phyloP scores from a whole-genome alignment of 345 rosid species.

The Iberis pinnata region DNA sequence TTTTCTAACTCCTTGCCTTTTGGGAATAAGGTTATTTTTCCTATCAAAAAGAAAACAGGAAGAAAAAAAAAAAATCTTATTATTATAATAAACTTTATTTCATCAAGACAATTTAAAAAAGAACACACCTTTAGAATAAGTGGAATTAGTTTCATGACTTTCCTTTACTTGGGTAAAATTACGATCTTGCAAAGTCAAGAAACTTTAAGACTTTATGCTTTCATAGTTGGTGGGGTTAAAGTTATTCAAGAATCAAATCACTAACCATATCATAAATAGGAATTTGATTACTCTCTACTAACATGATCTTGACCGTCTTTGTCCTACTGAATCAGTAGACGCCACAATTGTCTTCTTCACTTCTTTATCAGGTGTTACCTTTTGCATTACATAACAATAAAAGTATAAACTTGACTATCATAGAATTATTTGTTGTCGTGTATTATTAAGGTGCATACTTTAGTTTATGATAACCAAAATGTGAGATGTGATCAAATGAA shows the following conservation, averaged over 20 bases:
- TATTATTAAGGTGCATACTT: not conserved
- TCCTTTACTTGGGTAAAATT: constrained; percentile 15
- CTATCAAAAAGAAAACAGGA: constrained; percentile 14
- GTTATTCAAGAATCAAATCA: not conserved
- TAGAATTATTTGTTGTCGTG: too few relatives aligned
- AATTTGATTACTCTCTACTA: constrained; percentile 43
- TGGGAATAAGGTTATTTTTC: not conserved
- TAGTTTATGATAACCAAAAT: not conserved
- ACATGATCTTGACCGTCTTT: constrained; percentile 35
- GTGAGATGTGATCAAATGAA: not conserved
- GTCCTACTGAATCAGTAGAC: constrained; percentile 19
- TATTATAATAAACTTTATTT: not conserved
- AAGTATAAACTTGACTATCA: too few relatives aligned
- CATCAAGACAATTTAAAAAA: too few relatives aligned
- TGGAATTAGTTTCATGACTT: not conserved
- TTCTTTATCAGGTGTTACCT: constrained; percentile 27
- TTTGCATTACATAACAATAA: constrained; percentile 16
- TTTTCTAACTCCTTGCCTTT: constrained; percentile 15
- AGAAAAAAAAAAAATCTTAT: not conserved
- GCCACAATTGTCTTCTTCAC: not conserved
- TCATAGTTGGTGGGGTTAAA: not conserved
- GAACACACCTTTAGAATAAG: constrained; percentile 20
- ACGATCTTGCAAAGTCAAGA: constrained; percentile 15
- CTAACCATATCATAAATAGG: constrained; percentile 52
- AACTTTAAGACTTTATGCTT: not conserved